Evolutionary conservation across 495 filamentous ascomycete genomes (phyloP), one percentile per base, ranked within the genome.

Genomic region (Penicillium chermesinum): DNA sequence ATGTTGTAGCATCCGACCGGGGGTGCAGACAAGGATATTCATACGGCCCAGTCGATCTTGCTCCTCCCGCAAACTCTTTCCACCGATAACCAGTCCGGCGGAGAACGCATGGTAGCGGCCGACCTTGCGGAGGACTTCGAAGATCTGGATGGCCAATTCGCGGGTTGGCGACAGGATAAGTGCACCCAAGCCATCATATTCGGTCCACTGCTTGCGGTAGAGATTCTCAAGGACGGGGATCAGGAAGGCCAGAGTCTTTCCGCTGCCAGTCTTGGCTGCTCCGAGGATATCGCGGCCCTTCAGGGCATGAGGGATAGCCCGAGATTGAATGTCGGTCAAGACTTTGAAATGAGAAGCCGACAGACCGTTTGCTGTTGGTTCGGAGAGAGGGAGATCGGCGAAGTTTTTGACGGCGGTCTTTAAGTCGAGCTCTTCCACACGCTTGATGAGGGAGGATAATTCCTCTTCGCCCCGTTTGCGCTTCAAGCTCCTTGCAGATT

Each of bases 21-120:
- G 93, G 2, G 93, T 99, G 60, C 91, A 95, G 2, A 99, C 91
- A 10, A 99, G 69, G 39, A 99, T 99, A 54, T 97, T 96, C 94
- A 99, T 99, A 49, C 89, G 77, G 10, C 84, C 82, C 45, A 99
- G 61, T 30, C 91, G 77, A 52, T 91, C 88, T 37, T 84, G 83
- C 66, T 99, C 91, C 62, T 96, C 90, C 53, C 84, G 80, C 57
- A 96, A 58, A 69, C 80, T 88, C 73, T 91, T 94, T 7, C 93
- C 93, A n/a, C 93, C 93, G 55, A 96, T 96, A 1, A 99, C 82
- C 56, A 99, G 64, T 0, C 94, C 93, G 1, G 93, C 93, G 2
- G 91, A 94, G 63, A 97, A 96, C 16, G 81, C 74, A 65, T 99
- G 93, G 38, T 91, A 83, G 35, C 88, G 77, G 5, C 93, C 93